These are phyloP conservation scores for Citrus unshiu DNA, from an alignment of 345 rosid species.

Conservation along the genomic window DNA sequence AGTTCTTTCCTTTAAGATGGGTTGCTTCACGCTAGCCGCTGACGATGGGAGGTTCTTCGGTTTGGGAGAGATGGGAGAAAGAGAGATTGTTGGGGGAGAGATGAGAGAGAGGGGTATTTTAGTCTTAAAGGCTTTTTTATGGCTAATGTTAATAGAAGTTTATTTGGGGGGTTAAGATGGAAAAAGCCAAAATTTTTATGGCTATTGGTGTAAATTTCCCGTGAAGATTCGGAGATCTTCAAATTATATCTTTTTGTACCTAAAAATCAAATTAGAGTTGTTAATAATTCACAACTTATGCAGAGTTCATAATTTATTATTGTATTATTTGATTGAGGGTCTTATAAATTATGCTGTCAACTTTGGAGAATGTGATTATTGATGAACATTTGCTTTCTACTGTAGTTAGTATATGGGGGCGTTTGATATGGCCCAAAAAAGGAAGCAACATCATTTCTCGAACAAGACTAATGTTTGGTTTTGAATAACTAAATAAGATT, in stretches of 20 bases:
- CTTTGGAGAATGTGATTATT: not conserved
- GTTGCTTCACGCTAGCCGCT: no score
- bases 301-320: not conserved
- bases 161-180: no score
- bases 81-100: no score
- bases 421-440: not conserved
- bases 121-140: no score
- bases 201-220: no score
- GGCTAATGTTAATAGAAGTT: no score
- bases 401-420: no score
- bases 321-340: not conserved
- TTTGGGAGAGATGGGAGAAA: no score
- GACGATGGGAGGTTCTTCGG: no score
- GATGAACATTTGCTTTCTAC: not conserved
- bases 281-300: not conserved
- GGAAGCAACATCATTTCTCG: not conserved
- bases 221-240: not conserved
- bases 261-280: not conserved
- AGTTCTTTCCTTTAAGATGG: no score
- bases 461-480: not conserved
- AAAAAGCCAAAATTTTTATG: no score
- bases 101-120: no score
- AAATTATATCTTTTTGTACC: not conserved
- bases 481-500: not conserved
- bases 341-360: not conserved